Conservation (phyloP, 495 filamentous ascomycete species). For the Eremomyces bilateralis region DNA sequence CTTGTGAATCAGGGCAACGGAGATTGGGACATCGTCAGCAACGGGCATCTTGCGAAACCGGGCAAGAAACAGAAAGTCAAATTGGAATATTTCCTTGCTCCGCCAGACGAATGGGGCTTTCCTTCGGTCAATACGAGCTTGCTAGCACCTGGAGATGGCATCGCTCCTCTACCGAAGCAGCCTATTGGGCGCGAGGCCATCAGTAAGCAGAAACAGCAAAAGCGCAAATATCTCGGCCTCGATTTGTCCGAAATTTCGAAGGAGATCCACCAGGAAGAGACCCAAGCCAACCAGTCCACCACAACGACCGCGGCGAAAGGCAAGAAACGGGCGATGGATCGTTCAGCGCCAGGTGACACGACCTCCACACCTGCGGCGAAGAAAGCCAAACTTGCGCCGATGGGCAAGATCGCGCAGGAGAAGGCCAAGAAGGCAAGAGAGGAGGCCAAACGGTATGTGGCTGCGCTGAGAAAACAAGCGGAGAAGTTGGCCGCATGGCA, state of each 20-base stretch:
- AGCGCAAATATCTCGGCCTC: not conserved
- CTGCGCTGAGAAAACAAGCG: too few relatives aligned
- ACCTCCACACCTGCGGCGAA: too few relatives aligned
- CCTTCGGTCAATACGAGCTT: not conserved
- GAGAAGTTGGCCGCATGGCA: too few relatives aligned
- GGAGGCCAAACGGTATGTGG: too few relatives aligned
- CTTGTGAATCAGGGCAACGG: slow-evolving; percentile 32
- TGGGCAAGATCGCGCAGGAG: too few relatives aligned
- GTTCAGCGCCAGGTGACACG: too few relatives aligned
- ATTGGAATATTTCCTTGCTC: not conserved
- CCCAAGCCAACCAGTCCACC: not conserved
- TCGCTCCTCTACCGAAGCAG: not conserved
- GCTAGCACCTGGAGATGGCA: not conserved
- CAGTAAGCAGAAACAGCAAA: too few relatives aligned
- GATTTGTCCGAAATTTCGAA: not conserved
- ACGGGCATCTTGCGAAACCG: slow-evolving; percentile 9
- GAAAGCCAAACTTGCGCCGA: too few relatives aligned
- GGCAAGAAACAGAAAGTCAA: not conserved
- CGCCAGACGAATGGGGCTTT: slow-evolving; percentile 1
- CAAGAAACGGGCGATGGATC: too few relatives aligned
- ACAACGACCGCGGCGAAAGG: not conserved
- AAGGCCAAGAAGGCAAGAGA: too few relatives aligned
- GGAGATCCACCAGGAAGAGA: not conserved
- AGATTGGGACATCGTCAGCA: slow-evolving; percentile 34
- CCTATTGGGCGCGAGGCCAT: not conserved